phyloP scores from a whole-genome alignment of 2,329 filamentous ascomycete species.

The Cadophora malorum region DNA sequence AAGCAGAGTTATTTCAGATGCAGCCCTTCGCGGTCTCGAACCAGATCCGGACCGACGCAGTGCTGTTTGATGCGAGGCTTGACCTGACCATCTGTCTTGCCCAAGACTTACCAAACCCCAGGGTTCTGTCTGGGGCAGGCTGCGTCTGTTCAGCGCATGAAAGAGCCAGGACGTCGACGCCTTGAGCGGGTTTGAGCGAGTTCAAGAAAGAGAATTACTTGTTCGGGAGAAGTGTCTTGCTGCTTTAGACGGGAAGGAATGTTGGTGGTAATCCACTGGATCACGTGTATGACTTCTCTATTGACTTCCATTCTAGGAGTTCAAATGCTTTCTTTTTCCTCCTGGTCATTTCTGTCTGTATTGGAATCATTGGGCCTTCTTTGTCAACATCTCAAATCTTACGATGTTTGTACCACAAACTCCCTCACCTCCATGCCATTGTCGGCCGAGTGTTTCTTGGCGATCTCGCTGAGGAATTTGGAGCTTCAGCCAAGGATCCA shows the following conservation, averaged over 20 bases:
- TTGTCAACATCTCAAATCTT: not conserved
- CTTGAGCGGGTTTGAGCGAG: constrained; percentile 19
- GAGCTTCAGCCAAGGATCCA: constrained; percentile 28
- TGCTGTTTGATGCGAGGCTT: constrained; percentile 19
- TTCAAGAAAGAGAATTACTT: constrained; percentile 13
- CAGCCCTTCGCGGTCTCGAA: not conserved
- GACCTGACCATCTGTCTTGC: not conserved
- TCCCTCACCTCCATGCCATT: not conserved
- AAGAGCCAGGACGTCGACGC: constrained; percentile 1
- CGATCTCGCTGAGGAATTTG: not conserved
- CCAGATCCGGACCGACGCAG: not conserved
- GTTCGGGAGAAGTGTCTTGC: constrained; percentile 8
- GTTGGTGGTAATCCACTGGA: too few species aligned
- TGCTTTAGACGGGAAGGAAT: constrained; percentile 7
- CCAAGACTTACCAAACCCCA: constrained; percentile 6
- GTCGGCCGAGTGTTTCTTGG: not conserved
- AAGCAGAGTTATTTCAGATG: constrained; percentile 17
- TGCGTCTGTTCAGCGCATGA: constrained; percentile 11
- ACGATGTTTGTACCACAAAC: not conserved
- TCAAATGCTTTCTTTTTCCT: not conserved
- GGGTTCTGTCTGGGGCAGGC: not conserved
- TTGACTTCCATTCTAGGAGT: not conserved
- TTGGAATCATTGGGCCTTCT: not conserved
- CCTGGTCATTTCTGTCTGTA: not conserved
- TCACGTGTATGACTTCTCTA: not conserved